Evolutionary conservation across 441 rosid genomes (phyloP).

Genomic region (Erysimum cheiri): DNA sequence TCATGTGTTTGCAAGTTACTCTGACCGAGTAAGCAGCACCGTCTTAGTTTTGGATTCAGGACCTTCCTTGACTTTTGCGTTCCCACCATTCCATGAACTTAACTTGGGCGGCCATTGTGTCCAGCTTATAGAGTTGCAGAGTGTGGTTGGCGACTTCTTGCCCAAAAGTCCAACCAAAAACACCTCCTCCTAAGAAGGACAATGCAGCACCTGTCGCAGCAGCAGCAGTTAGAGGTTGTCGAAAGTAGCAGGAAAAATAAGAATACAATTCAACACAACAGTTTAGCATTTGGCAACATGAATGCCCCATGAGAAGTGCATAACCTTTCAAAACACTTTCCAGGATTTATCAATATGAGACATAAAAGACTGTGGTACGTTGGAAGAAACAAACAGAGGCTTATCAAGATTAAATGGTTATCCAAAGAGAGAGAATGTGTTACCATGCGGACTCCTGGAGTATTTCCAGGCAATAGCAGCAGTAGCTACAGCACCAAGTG

Average conservation of each 20-base stretch:
- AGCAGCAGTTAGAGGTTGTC: constrained; percentile 14
- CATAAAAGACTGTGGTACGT: too few relatives aligned
- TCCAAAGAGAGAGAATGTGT: not conserved
- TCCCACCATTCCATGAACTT: constrained; percentile 97
- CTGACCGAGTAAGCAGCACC: constrained; percentile 19
- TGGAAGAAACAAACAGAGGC: too few relatives aligned
- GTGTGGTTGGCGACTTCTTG: constrained; percentile 79
- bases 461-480: constrained; percentile 90
- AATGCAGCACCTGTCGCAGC: constrained; percentile 76
- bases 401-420: not conserved
- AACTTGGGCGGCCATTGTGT: constrained; percentile 80
- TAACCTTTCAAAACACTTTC: not conserved
- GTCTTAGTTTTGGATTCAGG: constrained; percentile 20
- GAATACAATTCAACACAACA: not conserved
- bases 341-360: not conserved
- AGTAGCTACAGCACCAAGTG: constrained; percentile 78
- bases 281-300: not conserved
- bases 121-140: constrained; percentile 80
- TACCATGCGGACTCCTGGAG: constrained; percentile 89
- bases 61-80: constrained; percentile 42
- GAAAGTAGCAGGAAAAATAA: not conserved
- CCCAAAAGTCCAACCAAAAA: constrained; percentile 88
- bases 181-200: constrained; percentile 79
- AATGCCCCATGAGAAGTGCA: not conserved
- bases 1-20: constrained; percentile 21